A percentile compares a stretch with the other conserved stretches of the same genome.
Evolutionary conservation across 2,329 filamentous ascomycete genomes (phyloP).

Genomic region (Anisogramma anomala): DNA sequence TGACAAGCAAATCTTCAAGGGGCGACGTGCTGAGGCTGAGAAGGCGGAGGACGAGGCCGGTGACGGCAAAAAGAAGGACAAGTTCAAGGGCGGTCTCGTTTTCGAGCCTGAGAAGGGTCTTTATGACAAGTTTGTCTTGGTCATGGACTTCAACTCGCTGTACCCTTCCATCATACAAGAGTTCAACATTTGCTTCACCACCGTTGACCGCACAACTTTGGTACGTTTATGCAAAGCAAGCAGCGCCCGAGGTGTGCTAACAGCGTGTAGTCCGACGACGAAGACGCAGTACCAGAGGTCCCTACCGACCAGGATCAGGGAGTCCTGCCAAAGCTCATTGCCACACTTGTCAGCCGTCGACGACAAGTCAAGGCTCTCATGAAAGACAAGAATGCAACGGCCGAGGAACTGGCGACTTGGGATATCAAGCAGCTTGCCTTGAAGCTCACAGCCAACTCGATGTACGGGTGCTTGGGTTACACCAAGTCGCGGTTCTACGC

Average conservation of each 20-base stretch:
- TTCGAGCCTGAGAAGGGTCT: constrained; percentile 96
- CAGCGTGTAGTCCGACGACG: constrained; percentile 52
- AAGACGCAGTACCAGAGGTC: constrained; percentile 81
- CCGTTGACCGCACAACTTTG: constrained; percentile 65
- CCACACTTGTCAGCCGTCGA: constrained; percentile 78
- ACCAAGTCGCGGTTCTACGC: constrained; percentile 96
- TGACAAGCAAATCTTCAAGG: constrained; percentile 78
- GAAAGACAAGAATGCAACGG: constrained; percentile 81
- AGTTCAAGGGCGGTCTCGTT: constrained; percentile 95
- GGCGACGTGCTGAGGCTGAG: constrained; percentile 61
- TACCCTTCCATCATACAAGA: constrained; percentile 99
- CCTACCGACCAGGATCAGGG: constrained; percentile 68
- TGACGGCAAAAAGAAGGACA: constrained; percentile 94
- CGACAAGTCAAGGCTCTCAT: constrained; percentile 91
- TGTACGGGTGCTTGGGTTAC: constrained; percentile 98
- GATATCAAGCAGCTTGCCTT: constrained; percentile 95
- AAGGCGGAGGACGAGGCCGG: constrained; percentile 53
- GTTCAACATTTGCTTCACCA: constrained; percentile 99
- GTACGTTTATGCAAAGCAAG: constrained; percentile 35
- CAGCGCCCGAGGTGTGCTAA: constrained; percentile 19
- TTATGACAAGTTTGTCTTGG: constrained; percentile 95
- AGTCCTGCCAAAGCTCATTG: constrained; percentile 80
- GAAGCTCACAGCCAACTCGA: constrained; percentile 96
- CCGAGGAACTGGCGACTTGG: constrained; percentile 85
- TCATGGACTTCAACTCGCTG: constrained; percentile 99